A percentile compares a stretch with the other conserved stretches of the same genome.
Conservation (phyloP, 2,329 filamentous ascomycete species). For the Daldinia sp. region DNA sequence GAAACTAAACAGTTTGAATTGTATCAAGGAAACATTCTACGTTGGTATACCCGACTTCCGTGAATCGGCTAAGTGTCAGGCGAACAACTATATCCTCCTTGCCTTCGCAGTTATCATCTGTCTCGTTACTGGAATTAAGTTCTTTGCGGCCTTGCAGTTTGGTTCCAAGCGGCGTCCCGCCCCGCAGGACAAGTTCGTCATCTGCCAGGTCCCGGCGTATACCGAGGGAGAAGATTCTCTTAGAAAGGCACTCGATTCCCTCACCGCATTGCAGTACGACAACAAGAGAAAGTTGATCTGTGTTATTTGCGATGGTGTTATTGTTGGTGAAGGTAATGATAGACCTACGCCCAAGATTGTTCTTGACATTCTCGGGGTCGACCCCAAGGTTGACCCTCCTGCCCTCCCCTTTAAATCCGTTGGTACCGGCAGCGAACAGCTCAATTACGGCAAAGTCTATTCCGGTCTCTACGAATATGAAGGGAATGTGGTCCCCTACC, state of each 20-base stretch:
- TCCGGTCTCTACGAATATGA: conserved; percentile 97
- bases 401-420: conserved; percentile 94
- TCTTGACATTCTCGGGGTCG: conserved; percentile 94
- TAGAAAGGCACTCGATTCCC: conserved; percentile 89
- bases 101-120: conserved; percentile 87
- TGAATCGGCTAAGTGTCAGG: conserved; percentile 75
- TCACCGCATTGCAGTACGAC: conserved; percentile 94
- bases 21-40: conserved; percentile 85
- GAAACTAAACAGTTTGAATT: conserved; percentile 75
- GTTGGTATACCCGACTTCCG: conserved; percentile 88
- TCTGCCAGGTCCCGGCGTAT: conserved; percentile 97
- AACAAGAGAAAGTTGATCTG: conserved; percentile 98
- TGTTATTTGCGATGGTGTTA: conserved; percentile 96
- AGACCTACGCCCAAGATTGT: conserved; percentile 97
- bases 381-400: conserved; percentile 94
- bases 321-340: conserved; percentile 95
- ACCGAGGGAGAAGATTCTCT: conserved; percentile 97
- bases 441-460: conserved; percentile 99
- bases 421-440: conserved; percentile 85
- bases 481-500: conserved; percentile 95
- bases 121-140: conserved; percentile 83
- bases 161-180: conserved; percentile 88
- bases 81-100: conserved; percentile 91
- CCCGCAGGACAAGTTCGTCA: conserved; percentile 97
- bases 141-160: conserved; percentile 90